These are phyloP conservation scores for Salix koriyanagi DNA, from an alignment of 345 rosid species.

Conservation along the genomic window DNA sequence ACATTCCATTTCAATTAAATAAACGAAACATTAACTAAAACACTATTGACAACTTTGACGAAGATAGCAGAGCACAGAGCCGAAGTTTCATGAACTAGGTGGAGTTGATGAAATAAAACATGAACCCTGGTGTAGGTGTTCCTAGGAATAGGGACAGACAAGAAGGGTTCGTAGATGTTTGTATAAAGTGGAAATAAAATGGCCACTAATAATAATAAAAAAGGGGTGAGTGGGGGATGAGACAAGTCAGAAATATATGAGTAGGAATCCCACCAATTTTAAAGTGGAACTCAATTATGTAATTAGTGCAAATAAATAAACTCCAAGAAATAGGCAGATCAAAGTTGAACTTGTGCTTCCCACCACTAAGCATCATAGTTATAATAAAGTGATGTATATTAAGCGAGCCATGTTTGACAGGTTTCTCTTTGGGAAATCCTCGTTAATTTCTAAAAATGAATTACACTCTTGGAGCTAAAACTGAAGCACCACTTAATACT, in stretches of 20 bases:
- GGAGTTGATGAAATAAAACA: neutral
- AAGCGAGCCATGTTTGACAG: constrained; percentile 19
- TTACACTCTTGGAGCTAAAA: too few relatives aligned
- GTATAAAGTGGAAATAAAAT: constrained; percentile 8
- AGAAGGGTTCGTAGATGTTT: constrained; percentile 15
- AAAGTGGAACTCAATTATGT: constrained; percentile 21
- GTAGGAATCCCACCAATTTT: constrained; percentile 32
- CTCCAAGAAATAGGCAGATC: neutral
- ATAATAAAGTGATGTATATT: neutral
- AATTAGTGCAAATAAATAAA: neutral
- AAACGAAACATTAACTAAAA: too few relatives aligned
- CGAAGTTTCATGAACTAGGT: neutral
- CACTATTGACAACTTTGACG: too few relatives aligned
- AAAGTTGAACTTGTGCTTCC: too few relatives aligned
- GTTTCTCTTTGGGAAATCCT: neutral
- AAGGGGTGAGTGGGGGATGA: constrained; percentile 5
- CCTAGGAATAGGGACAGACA: constrained; percentile 28
- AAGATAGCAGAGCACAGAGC: too few relatives aligned
- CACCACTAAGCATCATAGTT: too few relatives aligned
- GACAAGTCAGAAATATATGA: constrained; percentile 6
- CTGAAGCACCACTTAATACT: too few relatives aligned
- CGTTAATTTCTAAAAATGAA: too few relatives aligned
- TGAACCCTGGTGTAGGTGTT: constrained; percentile 4
- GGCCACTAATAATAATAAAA: constrained; percentile 1
- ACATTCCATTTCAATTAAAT: too few relatives aligned